These are phyloP conservation scores for Russula ochroleuca DNA, from an alignment of 768 basidiomycete genomes.

Conservation along the genomic window DNA sequence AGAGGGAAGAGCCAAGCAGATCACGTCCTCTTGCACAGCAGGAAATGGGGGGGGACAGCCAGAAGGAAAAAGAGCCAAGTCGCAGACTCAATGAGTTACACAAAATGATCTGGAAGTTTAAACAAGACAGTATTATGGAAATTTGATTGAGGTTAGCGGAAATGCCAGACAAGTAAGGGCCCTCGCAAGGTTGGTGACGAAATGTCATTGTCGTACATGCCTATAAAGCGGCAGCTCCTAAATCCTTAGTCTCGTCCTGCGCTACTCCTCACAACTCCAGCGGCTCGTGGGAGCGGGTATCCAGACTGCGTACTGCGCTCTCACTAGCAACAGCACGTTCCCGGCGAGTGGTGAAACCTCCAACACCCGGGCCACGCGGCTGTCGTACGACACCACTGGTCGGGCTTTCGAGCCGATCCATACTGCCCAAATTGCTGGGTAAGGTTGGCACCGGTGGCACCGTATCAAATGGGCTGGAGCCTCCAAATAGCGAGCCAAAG, in stretches of 20 bases:
- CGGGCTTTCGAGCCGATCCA: conserved; percentile 37
- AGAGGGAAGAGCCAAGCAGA: conserved; percentile 13
- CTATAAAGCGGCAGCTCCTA: background rate
- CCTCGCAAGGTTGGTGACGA: conserved; percentile 2
- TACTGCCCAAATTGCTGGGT: conserved; percentile 48
- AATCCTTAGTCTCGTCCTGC: conserved; percentile 6
- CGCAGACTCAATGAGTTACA: conserved; percentile 26
- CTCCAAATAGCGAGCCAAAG: conserved; percentile 67
- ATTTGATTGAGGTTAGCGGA: conserved; percentile 15
- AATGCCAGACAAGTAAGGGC: conserved; percentile 14
- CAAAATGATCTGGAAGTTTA: conserved; percentile 21
- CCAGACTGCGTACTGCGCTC: conserved; percentile 59
- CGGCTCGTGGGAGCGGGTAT: conserved; percentile 82
- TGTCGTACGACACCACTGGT: conserved; percentile 66
- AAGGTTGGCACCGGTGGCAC: conserved; percentile 80
- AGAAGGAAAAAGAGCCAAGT: conserved; percentile 21
- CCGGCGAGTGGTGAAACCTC: conserved; percentile 65
- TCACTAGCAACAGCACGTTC: conserved; percentile 42
- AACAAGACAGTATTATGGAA: conserved; percentile 18
- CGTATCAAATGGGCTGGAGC: conserved; percentile 37
- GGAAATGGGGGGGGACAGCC: conserved; percentile 26
- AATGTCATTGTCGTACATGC: conserved; percentile 13
- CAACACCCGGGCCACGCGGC: conserved; percentile 75
- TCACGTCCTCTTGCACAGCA: conserved; percentile 30
- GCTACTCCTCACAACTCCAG: conserved; percentile 45